A percentile compares a stretch with the other conserved stretches of the same genome.
Evolutionary conservation across 805 yeast species (phyloP).

Genomic region (Ogataea paradorogensis): DNA sequence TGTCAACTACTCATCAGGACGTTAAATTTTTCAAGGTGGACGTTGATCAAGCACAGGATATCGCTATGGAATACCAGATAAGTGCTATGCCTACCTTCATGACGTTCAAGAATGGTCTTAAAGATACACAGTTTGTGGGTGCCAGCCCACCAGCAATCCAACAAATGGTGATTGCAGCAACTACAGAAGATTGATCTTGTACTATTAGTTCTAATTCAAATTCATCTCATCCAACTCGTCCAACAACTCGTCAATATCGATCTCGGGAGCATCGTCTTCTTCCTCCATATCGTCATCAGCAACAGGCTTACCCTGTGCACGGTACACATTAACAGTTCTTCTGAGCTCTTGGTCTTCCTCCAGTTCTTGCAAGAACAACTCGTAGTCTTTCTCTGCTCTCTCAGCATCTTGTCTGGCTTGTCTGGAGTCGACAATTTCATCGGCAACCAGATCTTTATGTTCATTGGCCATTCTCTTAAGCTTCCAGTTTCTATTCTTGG

Average conservation of each 20-base stretch:
- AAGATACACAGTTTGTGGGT: constrained; percentile 59
- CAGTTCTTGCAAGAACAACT: constrained; percentile 90
- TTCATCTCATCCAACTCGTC: constrained; percentile 96
- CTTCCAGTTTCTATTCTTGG: constrained; percentile 82
- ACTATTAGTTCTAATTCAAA: constrained; percentile 41
- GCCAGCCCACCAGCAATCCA: constrained; percentile 48
- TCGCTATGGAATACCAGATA: constrained; percentile 59
- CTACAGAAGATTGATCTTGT: not conserved
- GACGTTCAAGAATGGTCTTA: constrained; percentile 57
- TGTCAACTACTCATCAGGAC: constrained; percentile 41
- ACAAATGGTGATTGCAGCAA: constrained; percentile 28
- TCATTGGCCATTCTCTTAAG: constrained; percentile 97
- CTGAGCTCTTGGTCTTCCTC: constrained; percentile 97
- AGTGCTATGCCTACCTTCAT: constrained; percentile 78
- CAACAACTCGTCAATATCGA: constrained; percentile 86
- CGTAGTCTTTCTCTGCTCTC: constrained; percentile 92
- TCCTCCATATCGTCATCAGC: constrained; percentile 28
- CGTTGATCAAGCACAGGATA: constrained; percentile 59
- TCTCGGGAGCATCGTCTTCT: constrained; percentile 80
- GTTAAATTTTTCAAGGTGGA: constrained; percentile 69
- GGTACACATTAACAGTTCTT: constrained; percentile 85
- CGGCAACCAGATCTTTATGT: constrained; percentile 82
- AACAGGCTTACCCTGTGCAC: constrained; percentile 51
- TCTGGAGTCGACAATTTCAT: constrained; percentile 50
- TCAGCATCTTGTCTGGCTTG: constrained; percentile 86